Evolutionary conservation across 768 basidiomycete genomes (phyloP).

Genomic region (Tephrocybe sp.): DNA sequence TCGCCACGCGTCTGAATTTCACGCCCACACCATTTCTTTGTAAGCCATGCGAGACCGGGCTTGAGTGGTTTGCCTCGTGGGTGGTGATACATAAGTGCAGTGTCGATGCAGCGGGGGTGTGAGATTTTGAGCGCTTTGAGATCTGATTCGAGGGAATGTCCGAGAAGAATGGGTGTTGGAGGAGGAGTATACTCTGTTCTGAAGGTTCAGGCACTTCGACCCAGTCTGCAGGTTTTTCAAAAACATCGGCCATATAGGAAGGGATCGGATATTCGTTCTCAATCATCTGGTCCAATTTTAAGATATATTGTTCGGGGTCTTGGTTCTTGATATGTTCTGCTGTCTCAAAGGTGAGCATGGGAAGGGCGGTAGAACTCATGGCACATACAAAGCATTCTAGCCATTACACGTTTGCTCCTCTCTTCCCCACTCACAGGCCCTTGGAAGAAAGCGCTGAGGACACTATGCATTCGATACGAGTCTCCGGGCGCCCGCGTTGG

Average conservation of each 20-base stretch:
- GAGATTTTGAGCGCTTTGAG: constrained; percentile 83
- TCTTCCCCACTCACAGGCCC: constrained; percentile 78
- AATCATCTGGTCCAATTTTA: constrained; percentile 83
- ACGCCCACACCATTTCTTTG: constrained; percentile 86
- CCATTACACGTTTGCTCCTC: constrained; percentile 61
- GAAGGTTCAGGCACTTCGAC: constrained; percentile 67
- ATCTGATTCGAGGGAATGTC: constrained; percentile 95
- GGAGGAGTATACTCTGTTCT: constrained; percentile 31
- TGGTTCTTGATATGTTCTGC: constrained; percentile 61
- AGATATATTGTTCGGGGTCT: constrained; percentile 67
- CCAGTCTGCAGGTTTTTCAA: constrained; percentile 69
- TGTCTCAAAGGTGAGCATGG: constrained; percentile 24
- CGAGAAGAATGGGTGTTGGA: constrained; percentile 78
- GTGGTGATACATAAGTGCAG: constrained; percentile 87
- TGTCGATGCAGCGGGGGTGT: constrained; percentile 89
- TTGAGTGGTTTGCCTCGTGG: constrained; percentile 92
- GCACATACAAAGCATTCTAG: constrained; percentile 35
- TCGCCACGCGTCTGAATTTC: constrained; percentile 86
- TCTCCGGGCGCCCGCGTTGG: constrained; percentile 95
- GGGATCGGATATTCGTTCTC: constrained; percentile 93
- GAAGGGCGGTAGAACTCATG: not conserved
- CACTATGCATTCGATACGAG: constrained; percentile 77
- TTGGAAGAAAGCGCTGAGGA: constrained; percentile 80
- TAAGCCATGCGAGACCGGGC: constrained; percentile 95
- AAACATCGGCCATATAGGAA: constrained; percentile 75